Percentiles rank a stretch among this genome's conserved stretches.
Evolutionary conservation across 768 basidiomycete species (phyloP).

Genomic region (Termitomyces sp.): DNA sequence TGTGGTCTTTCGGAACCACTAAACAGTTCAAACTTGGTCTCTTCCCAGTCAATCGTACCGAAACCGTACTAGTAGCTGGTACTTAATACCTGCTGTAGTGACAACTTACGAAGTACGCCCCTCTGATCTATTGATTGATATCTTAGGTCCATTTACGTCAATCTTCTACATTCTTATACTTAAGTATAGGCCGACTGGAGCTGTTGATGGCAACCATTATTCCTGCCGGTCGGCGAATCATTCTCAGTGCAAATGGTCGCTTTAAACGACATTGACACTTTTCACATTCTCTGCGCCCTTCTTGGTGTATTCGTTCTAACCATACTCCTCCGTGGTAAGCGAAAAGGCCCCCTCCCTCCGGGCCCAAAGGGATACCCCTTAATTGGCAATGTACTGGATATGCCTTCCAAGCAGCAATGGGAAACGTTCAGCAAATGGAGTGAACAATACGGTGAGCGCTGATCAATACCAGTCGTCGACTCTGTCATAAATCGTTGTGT

Average conservation of each 20-base stretch:
- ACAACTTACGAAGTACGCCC: too few species aligned
- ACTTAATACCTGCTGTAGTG: too few species aligned
- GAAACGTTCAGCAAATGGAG: slow-evolving; percentile 4
- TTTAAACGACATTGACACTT: background rate
- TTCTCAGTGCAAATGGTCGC: background rate
- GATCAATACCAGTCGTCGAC: background rate
- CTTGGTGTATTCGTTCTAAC: slow-evolving; percentile 30
- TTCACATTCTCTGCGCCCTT: slow-evolving; percentile 27
- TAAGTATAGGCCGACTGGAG: too few species aligned
- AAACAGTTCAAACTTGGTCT: too few species aligned
- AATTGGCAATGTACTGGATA: slow-evolving; percentile 6
- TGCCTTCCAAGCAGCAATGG: slow-evolving; percentile 2
- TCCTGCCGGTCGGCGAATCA: too few species aligned
- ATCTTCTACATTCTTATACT: too few species aligned
- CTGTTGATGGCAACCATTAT: too few species aligned
- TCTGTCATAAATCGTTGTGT: background rate
- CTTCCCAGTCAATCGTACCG: too few species aligned
- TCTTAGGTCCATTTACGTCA: too few species aligned
- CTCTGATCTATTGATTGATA: too few species aligned
- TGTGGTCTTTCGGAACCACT: too few species aligned
- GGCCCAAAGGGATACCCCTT: slow-evolving; percentile 2
- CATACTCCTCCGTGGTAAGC: slow-evolving; percentile 20
- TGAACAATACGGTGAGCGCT: slow-evolving; percentile 1
- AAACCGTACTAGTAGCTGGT: too few species aligned
- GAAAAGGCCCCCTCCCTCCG: slow-evolving; percentile 1